Conservation (phyloP, 148 eudicot genomes). For the Agrostemma githago region DNA sequence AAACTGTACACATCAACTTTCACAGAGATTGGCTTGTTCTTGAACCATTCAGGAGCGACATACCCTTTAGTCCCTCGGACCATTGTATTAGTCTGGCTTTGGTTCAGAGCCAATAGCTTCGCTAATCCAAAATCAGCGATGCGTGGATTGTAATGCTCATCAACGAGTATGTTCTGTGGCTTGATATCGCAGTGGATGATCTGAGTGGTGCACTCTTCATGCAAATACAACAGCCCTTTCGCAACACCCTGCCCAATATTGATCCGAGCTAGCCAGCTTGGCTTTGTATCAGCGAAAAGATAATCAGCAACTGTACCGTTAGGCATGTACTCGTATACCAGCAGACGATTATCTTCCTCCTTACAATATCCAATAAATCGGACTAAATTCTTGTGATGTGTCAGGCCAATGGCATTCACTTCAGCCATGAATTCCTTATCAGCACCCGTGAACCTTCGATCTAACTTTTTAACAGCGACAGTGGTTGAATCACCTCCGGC, state of each 20-base stretch:
- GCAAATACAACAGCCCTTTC: constrained; percentile 43
- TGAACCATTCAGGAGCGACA: constrained; percentile 75
- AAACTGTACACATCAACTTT: constrained; percentile 59
- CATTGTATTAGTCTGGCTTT: constrained; percentile 42
- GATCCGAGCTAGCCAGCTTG: constrained; percentile 37
- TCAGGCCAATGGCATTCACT: constrained; percentile 41
- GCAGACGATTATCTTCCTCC: constrained; percentile 36
- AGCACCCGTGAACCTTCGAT: constrained; percentile 26
- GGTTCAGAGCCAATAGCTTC: constrained; percentile 42
- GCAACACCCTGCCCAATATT: constrained; percentile 33
- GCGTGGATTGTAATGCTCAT: constrained; percentile 39
- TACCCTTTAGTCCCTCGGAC: constrained; percentile 66
- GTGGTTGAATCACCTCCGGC: neutral
- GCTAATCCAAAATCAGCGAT: constrained; percentile 65
- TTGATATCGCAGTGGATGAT: constrained; percentile 70
- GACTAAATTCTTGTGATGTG: constrained; percentile 48
- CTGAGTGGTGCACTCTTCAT: constrained; percentile 56
- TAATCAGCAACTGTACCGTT: constrained; percentile 43
- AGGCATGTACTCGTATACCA: constrained; percentile 44
- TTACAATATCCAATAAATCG: constrained; percentile 46
- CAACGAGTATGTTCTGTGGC: constrained; percentile 65
- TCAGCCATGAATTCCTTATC: constrained; percentile 49
- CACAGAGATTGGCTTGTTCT: constrained; percentile 35
- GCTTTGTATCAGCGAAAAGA: constrained; percentile 36
- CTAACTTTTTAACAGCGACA: constrained; percentile 13